Percentiles rank a stretch among this genome's conserved stretches.
phyloP scores from a whole-genome alignment of 2,329 filamentous ascomycete species.

The Colletotrichum eleusines region DNA sequence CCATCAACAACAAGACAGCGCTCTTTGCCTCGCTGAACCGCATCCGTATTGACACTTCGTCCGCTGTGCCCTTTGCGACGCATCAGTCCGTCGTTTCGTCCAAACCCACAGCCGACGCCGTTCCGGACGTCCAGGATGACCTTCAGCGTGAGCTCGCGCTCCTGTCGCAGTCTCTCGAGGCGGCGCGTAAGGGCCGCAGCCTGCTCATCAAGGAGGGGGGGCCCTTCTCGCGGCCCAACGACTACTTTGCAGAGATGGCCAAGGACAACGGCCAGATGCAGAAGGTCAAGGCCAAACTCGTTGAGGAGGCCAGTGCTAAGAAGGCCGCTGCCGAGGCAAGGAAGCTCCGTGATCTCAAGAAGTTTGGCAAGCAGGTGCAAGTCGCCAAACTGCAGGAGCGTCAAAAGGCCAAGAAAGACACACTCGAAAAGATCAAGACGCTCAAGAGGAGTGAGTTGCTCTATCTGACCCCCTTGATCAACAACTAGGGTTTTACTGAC shows the following conservation, averaged over 20 bases:
- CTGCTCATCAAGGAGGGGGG: conserved; percentile 84
- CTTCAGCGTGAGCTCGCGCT: conserved; percentile 92
- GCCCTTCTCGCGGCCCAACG: conserved; percentile 87
- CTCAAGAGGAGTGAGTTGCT: conserved; percentile 91
- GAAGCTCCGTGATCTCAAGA: conserved; percentile 95
- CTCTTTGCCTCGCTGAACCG: conserved; percentile 84
- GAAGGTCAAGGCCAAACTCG: conserved; percentile 91
- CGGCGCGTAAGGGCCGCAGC: conserved; percentile 78
- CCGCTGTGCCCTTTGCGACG: conserved; percentile 81
- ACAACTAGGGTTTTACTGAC: neutral
- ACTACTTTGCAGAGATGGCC: conserved; percentile 99
- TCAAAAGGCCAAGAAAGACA: conserved; percentile 90
- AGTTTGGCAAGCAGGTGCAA: conserved; percentile 99
- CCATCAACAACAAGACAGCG: conserved; percentile 96
- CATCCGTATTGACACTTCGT: conserved; percentile 76
- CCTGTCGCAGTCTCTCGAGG: conserved; percentile 88
- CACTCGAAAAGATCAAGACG: conserved; percentile 93
- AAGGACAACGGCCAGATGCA: conserved; percentile 99
- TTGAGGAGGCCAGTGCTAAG: conserved; percentile 92
- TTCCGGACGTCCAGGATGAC: conserved; percentile 90
- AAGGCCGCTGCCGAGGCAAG: conserved; percentile 93
- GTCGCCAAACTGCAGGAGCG: conserved; percentile 95
- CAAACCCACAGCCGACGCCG: conserved; percentile 72
- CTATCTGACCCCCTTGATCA: neutral
- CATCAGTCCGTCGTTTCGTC: conserved; percentile 82